These are phyloP conservation scores for Lophiotrema nucula DNA, from an alignment of 495 filamentous ascomycete genomes.

Conservation along the genomic window DNA sequence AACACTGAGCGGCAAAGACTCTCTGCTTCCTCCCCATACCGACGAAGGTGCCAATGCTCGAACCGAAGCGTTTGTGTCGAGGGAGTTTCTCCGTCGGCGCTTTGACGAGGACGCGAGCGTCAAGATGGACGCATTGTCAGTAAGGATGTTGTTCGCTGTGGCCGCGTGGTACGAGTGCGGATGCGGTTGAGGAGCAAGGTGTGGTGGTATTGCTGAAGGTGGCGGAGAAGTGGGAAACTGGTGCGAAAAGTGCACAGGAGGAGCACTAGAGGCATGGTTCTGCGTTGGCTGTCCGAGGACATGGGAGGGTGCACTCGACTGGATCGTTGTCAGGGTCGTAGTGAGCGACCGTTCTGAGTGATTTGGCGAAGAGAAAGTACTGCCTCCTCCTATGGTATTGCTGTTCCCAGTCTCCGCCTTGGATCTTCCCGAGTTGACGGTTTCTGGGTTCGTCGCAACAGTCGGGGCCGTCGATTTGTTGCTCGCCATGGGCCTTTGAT, in stretches of 20 bases:
- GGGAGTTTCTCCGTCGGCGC: constrained; percentile 77
- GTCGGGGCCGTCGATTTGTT: constrained; percentile 75
- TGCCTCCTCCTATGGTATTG: constrained; percentile 67
- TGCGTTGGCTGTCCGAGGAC: constrained; percentile 47
- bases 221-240: constrained; percentile 75
- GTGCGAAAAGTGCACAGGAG: constrained; percentile 73
- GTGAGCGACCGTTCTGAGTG: constrained; percentile 89
- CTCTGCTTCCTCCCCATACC: constrained; percentile 83
- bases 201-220: constrained; percentile 76
- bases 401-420: constrained; percentile 73
- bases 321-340: constrained; percentile 93
- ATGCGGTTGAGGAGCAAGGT: constrained; percentile 64
- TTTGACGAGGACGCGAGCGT: constrained; percentile 97
- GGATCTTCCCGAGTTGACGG: constrained; percentile 71
- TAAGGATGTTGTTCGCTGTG: constrained; percentile 87
- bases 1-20: constrained; percentile 84
- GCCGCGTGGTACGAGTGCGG: constrained; percentile 83
- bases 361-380: constrained; percentile 91
- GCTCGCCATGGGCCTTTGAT: constrained; percentile 51
- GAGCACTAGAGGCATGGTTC: constrained; percentile 37
- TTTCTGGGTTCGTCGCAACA: constrained; percentile 75
- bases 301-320: constrained; percentile 74
- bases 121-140: constrained; percentile 92
- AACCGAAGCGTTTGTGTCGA: constrained; percentile 92
- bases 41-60: constrained; percentile 90